These are phyloP conservation scores for Cystobasidium ongulense DNA, from an alignment of 768 basidiomycete species.

Conservation along the genomic window DNA sequence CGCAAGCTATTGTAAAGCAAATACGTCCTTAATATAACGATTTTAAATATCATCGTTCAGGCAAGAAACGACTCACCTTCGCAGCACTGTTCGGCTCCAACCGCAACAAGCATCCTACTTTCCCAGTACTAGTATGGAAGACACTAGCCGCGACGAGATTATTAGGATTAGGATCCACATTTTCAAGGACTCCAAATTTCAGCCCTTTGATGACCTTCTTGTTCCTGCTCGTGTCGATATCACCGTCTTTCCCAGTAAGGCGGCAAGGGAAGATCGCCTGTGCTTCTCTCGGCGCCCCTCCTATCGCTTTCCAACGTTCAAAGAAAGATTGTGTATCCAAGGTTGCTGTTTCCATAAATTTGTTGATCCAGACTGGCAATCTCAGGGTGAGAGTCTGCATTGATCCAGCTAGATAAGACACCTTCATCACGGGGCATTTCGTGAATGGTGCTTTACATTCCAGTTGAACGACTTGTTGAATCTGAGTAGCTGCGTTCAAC, in stretches of 20 bases:
- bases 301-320: constrained; percentile 95
- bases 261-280: constrained; percentile 76
- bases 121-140: constrained; percentile 77
- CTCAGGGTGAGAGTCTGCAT: constrained; percentile 75
- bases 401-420: constrained; percentile 88
- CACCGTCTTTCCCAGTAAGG: constrained; percentile 57
- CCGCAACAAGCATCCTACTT: constrained; percentile 87
- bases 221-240: constrained; percentile 66
- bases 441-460: constrained; percentile 87
- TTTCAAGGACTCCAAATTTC: constrained; percentile 65
- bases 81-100: constrained; percentile 93
- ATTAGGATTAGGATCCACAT: constrained; percentile 85
- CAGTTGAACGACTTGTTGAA: constrained; percentile 84
- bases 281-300: constrained; percentile 85
- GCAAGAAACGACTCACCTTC: constrained; percentile 55
- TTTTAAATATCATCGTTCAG: neutral
- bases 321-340: constrained; percentile 81
- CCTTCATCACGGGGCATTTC: constrained; percentile 64
- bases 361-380: constrained; percentile 76
- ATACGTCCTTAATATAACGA: neutral
- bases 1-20: constrained; percentile 58
- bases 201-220: constrained; percentile 68
- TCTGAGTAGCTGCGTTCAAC: constrained; percentile 73
- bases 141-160: constrained; percentile 96
- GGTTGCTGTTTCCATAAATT: constrained; percentile 89